Evolutionary conservation across 257 asterid genomes (phyloP).

Genomic region (Solanum ahanhuiri): DNA sequence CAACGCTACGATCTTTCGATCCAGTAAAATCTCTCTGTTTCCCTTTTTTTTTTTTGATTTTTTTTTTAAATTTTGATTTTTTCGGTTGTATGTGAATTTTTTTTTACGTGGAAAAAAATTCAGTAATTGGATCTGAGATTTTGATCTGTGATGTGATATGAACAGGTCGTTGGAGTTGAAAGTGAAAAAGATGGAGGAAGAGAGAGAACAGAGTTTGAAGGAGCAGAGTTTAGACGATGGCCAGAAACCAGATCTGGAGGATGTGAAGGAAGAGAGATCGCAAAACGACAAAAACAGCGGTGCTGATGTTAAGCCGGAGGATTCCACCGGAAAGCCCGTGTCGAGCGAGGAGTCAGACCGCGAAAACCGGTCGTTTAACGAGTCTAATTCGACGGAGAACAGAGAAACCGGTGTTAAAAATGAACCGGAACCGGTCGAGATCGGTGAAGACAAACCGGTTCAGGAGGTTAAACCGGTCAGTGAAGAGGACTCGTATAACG

Average conservation of each 20-base stretch:
- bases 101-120: slow-evolving; percentile 1
- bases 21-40: slow-evolving; percentile 13
- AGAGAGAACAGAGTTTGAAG: slow-evolving; percentile 18
- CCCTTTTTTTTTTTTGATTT: background rate
- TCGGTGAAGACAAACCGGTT: slow-evolving; percentile 12
- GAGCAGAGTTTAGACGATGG: slow-evolving; percentile 4
- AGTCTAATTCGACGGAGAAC: slow-evolving; percentile 32
- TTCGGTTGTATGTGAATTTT: background rate
- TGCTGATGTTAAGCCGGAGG: slow-evolving; percentile 8
- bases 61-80: background rate
- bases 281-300: slow-evolving; percentile 19
- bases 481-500: slow-evolving; percentile 27
- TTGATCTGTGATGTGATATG: slow-evolving; percentile 9
- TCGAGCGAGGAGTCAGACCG: slow-evolving; percentile 9
- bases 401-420: background rate
- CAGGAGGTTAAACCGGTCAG: slow-evolving; percentile 6
- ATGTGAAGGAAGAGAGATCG: slow-evolving; percentile 11
- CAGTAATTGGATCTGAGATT: slow-evolving; percentile 16
- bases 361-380: slow-evolving; percentile 29
- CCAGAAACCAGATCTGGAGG: slow-evolving; percentile 30
- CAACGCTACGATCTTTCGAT: slow-evolving; percentile 30
- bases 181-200: slow-evolving; percentile 34
- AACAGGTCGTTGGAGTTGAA: slow-evolving; percentile 30
- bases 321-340: slow-evolving; percentile 2
- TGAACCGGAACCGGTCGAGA: slow-evolving; percentile 13